These are phyloP conservation scores for Candida gorgasii DNA, from an alignment of 805 yeast species.

Conservation along the genomic window DNA sequence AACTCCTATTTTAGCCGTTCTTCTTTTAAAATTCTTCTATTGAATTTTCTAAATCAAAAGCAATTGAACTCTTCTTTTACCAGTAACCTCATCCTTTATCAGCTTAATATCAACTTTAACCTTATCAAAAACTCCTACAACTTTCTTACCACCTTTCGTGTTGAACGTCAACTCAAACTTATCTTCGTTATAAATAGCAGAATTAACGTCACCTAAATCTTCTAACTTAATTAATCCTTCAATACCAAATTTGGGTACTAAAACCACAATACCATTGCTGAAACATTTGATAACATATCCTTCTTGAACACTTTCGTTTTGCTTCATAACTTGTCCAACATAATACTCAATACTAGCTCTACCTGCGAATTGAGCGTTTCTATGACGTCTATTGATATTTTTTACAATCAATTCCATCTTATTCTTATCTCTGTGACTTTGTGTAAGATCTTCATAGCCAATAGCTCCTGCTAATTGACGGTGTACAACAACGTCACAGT, in stretches of 20 bases:
- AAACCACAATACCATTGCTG: conserved; percentile 89
- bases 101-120: conserved; percentile 82
- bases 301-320: conserved; percentile 74
- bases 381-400: conserved; percentile 89
- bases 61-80: conserved; percentile 80
- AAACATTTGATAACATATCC: conserved; percentile 93
- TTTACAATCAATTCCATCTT: conserved; percentile 87
- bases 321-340: conserved; percentile 96
- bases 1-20: too few species aligned
- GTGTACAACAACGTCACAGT: conserved; percentile 97
- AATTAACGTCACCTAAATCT: conserved; percentile 62
- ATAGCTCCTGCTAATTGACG: conserved; percentile 98
- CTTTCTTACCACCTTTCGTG: conserved; percentile 46
- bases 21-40: too few species aligned
- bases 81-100: conserved; percentile 80
- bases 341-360: conserved; percentile 96
- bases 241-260: conserved; percentile 94
- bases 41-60: conserved; percentile 4
- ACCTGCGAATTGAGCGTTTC: conserved; percentile 99
- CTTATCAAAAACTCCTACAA: conserved; percentile 76
- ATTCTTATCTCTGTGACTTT: conserved; percentile 80
- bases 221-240: conserved; percentile 89
- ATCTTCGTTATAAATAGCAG: conserved; percentile 75
- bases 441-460: conserved; percentile 82
- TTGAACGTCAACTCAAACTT: conserved; percentile 65